Conservation (phyloP, 495 filamentous ascomycete species). For the Saxophila tyrrhenica region DNA sequence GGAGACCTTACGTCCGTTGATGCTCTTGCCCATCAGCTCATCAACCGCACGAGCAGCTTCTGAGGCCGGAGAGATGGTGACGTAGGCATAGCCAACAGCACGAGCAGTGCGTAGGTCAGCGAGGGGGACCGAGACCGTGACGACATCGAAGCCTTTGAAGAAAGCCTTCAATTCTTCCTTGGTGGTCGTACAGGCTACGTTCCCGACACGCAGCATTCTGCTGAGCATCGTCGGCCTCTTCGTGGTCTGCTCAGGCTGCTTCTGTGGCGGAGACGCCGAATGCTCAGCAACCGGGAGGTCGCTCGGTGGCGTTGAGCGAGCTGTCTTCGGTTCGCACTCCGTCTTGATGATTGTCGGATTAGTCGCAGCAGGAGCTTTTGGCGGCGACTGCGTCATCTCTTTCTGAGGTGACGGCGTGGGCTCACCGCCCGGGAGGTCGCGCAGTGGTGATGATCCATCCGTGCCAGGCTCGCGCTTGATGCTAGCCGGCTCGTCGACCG, state of each 20-base stretch:
- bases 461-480: background rate
- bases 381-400: too few species aligned
- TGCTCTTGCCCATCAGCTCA: conserved; percentile 90
- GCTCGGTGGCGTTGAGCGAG: too few species aligned
- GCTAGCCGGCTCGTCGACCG: too few species aligned
- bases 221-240: too few species aligned
- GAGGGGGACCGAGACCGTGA: conserved; percentile 88
- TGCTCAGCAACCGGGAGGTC: too few species aligned
- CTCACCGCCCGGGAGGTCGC: background rate
- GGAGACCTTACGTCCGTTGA: conserved; percentile 94
- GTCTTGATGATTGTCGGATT: too few species aligned
- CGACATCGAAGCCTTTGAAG: conserved; percentile 40
- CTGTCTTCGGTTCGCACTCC: too few species aligned
- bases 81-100: conserved; percentile 96
- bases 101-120: conserved; percentile 96
- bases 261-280: too few species aligned
- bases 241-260: too few species aligned
- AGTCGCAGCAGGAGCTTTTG: too few species aligned
- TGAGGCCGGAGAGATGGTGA: conserved; percentile 83
- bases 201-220: background rate
- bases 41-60: conserved; percentile 90
- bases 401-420: background rate
- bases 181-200: background rate
- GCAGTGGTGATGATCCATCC: background rate
- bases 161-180: background rate